Evolutionary conservation across 2,329 filamentous ascomycete species (phyloP), one percentile per base, ranked within the genome.

Genomic region (Calonectria hawksworthii): DNA sequence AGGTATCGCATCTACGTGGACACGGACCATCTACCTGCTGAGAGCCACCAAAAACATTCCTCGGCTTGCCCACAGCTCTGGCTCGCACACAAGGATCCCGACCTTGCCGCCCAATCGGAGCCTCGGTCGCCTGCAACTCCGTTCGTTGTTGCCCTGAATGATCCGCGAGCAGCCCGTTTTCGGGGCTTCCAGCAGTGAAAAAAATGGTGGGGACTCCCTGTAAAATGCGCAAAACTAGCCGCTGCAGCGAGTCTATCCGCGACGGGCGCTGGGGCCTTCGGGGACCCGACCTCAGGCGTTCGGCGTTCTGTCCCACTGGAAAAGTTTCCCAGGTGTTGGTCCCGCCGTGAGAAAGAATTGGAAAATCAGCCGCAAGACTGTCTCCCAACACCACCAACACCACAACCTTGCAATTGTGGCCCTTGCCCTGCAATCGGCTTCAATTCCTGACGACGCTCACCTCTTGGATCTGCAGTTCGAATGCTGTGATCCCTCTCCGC

Each of bases 251-350:
- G 41, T 47, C 41, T 41, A 41, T 18, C 61, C 61, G 36, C 23
- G 18, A 36, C 18, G 18, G 41, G 38, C 38, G 38, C 41, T 34
- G 41, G 41, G 61, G 47, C 68, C 47, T 44, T 44, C 51, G 34
- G 59, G 47, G 59, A 65, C 28, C 68, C 69, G 52, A 41, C 38
- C 61, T 47, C 38, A 47, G 11, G 44, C 41, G 50, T 41, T 47
- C 52, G 69, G 59, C 51, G 71, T 73, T 68, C 38, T 36, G 70
- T 59, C 68, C 70, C 63, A 72, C 70, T 64, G 79, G 79, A 80
- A 81, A 81, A 81, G 78, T 81, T 80, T 78, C 79, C 21, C 76
- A 80, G 79, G 76, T 64, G 76, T 66, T 76, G 77, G 78, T 78
- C 72, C 75, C 74, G 76, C 74, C 72, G 70, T 74, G 70, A 64